These are phyloP conservation scores for Scheffersomyces quercinus DNA, from an alignment of 1,139 yeast genomes.

Conservation along the genomic window DNA sequence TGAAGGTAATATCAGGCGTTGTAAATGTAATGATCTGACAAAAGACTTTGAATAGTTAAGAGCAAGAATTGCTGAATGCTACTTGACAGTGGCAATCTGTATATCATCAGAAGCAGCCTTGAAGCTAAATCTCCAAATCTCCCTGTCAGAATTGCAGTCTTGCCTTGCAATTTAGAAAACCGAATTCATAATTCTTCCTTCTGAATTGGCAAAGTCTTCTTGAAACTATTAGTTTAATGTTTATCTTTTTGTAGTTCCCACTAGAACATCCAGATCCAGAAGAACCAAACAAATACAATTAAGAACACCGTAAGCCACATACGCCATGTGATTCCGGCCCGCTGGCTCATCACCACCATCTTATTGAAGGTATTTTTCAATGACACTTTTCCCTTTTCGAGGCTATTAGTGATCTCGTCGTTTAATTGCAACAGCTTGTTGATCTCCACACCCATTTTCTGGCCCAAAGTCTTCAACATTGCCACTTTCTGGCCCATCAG, in stretches of 20 bases:
- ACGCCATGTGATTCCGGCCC: constrained; percentile 78
- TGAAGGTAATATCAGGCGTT: too few species aligned
- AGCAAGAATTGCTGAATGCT: too few species aligned
- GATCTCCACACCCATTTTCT: constrained; percentile 82
- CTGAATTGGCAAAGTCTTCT: too few species aligned
- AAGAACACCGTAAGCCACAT: constrained; percentile 73
- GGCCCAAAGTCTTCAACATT: constrained; percentile 68
- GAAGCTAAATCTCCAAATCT: too few species aligned
- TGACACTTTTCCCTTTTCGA: constrained; percentile 46
- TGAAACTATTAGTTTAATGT: too few species aligned
- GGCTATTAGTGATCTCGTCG: constrained; percentile 51
- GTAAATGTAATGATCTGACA: too few species aligned
- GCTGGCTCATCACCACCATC: constrained; percentile 81
- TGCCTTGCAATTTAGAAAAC: not conserved
- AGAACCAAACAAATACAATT: constrained; percentile 64
- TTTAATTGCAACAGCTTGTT: constrained; percentile 68
- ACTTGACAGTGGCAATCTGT: too few species aligned
- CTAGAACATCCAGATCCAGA: constrained; percentile 76
- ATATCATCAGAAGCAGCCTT: too few species aligned
- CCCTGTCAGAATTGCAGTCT: not conserved
- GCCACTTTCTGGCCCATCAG: constrained; percentile 70
- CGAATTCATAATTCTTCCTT: not conserved
- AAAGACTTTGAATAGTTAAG: too few species aligned
- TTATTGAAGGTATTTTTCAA: constrained; percentile 67
- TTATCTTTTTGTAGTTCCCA: not conserved